A percentile compares a stretch with the other conserved stretches of the same genome.
Conservation (phyloP, 2,329 filamentous ascomycete species). For the Aspergillaceae sp. region DNA sequence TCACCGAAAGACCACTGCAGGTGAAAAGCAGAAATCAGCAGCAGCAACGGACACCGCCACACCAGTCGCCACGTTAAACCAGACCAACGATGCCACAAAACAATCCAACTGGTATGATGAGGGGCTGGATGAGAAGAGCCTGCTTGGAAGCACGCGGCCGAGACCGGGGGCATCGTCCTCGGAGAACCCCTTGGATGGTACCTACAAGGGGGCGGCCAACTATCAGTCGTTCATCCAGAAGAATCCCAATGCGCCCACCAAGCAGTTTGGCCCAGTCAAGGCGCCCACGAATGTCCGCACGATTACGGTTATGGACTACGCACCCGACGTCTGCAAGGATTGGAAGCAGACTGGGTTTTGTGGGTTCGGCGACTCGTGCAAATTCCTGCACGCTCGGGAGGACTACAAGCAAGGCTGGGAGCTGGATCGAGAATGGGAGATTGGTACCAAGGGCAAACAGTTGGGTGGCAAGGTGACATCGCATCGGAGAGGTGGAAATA, state of each 20-base stretch:
- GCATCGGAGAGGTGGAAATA: slow-evolving; percentile 36
- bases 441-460: slow-evolving; percentile 54
- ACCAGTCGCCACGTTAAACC: slow-evolving; percentile 55
- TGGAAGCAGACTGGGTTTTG: slow-evolving; percentile 71
- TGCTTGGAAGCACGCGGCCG: slow-evolving; percentile 24
- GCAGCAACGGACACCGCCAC: slow-evolving; percentile 50
- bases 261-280: slow-evolving; percentile 76
- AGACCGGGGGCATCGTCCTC: slow-evolving; percentile 9
- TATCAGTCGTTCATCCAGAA: slow-evolving; percentile 69
- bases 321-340: slow-evolving; percentile 91
- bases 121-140: slow-evolving; percentile 41
- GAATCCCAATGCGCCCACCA: slow-evolving; percentile 63
- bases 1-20: slow-evolving; percentile 35
- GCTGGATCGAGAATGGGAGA: slow-evolving; percentile 89
- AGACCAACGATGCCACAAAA: slow-evolving; percentile 80
- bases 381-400: slow-evolving; percentile 54
- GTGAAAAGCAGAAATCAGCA: slow-evolving; percentile 33
- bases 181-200: slow-evolving; percentile 47
- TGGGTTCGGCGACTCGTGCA: slow-evolving; percentile 71
- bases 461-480: slow-evolving; percentile 41
- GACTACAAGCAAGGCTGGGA: slow-evolving; percentile 87
- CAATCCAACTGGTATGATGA: slow-evolving; percentile 84
- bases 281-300: slow-evolving; percentile 79
- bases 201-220: slow-evolving; percentile 67
- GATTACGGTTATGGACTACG: slow-evolving; percentile 82